Conservation (phyloP, 345 rosid species). For the Crucihimalaya himalaica region DNA sequence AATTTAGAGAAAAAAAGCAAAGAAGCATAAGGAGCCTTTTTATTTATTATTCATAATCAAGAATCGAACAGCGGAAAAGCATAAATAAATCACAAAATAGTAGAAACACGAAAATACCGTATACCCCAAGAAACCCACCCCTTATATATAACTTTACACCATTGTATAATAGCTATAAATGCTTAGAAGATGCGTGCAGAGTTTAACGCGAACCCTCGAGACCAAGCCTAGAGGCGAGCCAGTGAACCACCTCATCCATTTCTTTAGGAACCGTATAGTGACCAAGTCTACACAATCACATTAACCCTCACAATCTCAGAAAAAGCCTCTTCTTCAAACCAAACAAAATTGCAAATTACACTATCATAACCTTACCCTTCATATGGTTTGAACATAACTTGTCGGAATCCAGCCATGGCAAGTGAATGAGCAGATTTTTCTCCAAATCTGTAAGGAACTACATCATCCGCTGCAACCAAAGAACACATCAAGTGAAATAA, state of each 20-base stretch:
- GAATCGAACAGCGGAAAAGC: conserved; percentile 28
- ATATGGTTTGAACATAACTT: conserved; percentile 36
- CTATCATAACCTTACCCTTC: conserved; percentile 18
- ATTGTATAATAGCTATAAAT: conserved; percentile 15
- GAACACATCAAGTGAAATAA: not conserved
- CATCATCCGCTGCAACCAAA: conserved; percentile 61
- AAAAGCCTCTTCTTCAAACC: too few species aligned
- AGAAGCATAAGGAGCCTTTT: not conserved
- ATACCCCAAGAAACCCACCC: conserved; percentile 41
- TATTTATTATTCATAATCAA: conserved; percentile 33
- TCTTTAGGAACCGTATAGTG: conserved; percentile 89
- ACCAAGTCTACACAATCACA: conserved; percentile 62
- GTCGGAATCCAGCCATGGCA: conserved; percentile 52
- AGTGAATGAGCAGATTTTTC: conserved; percentile 61
- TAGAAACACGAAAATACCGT: conserved; percentile 22
- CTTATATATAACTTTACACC: conserved; percentile 29
- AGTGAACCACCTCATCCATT: conserved; percentile 74
- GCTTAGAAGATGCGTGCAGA: conserved; percentile 17
- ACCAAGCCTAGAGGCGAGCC: conserved; percentile 72
- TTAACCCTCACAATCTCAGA: conserved; percentile 10
- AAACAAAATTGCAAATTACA: too few species aligned
- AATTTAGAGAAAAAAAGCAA: not conserved
- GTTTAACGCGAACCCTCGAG: conserved; percentile 63
- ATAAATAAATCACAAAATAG: conserved; percentile 31
- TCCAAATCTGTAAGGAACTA: conserved; percentile 58